Evolutionary conservation across 306 rosid genomes (phyloP).

Genomic region (Sicyos edulis): DNA sequence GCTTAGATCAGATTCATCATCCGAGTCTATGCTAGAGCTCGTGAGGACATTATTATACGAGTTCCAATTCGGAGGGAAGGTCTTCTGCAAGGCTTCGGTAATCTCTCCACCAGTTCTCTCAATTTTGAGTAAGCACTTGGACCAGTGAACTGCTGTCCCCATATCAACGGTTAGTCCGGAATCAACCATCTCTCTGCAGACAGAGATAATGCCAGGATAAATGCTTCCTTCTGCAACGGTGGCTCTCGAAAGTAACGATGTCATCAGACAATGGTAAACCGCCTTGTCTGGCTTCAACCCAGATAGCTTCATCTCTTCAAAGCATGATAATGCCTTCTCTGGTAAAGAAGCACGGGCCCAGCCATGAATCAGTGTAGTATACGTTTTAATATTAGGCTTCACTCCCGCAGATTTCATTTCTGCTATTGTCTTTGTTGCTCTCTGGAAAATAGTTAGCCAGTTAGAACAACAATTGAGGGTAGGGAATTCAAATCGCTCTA

Average conservation of each 20-base stretch:
- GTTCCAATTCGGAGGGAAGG: conserved; percentile 95
- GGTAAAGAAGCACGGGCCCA: conserved; percentile 97
- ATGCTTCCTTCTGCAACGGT: conserved; percentile 63
- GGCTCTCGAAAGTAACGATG: conserved; percentile 90
- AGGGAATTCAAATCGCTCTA: no score
- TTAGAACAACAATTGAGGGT: background rate
- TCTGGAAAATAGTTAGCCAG: conserved; percentile 33
- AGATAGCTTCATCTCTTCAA: conserved; percentile 69
- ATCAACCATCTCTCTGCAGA: conserved; percentile 75
- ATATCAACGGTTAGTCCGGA: conserved; percentile 71
- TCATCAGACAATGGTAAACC: conserved; percentile 90
- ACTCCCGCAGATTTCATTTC: conserved; percentile 76
- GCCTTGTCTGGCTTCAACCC: conserved; percentile 90
- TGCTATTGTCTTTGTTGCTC: conserved; percentile 55
- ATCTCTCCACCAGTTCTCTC: conserved; percentile 87
- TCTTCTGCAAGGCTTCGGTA: conserved; percentile 78
- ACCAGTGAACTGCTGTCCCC: conserved; percentile 99
- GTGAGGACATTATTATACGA: conserved; percentile 34
- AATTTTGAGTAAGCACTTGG: conserved; percentile 67
- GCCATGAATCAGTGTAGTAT: conserved; percentile 77
- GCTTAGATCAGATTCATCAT: conserved; percentile 25
- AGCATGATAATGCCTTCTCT: conserved; percentile 81
- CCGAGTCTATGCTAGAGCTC: conserved; percentile 31
- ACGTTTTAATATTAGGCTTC: conserved; percentile 84
- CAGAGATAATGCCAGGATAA: conserved; percentile 53